Conservation (phyloP, 768 basidiomycete genomes). For the Pulveroboletus sp. region DNA sequence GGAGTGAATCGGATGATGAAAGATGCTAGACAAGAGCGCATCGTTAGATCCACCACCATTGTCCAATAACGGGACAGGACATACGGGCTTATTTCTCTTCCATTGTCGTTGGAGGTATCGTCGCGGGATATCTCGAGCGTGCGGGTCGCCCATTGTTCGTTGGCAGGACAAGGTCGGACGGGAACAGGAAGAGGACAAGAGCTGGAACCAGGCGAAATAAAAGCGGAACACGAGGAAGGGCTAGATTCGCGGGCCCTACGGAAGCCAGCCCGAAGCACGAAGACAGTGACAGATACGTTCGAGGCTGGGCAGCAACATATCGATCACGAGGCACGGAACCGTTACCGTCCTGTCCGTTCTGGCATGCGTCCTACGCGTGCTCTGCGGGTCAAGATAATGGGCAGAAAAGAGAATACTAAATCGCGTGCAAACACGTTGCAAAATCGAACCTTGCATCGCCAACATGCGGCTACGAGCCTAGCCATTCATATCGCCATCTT, state of each 20-base stretch:
- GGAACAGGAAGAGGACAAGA: slow-evolving; percentile 4
- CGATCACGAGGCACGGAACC: slow-evolving; percentile 20
- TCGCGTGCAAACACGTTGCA: slow-evolving; percentile 22
- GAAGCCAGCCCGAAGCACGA: slow-evolving; percentile 29
- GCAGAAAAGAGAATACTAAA: slow-evolving; percentile 3
- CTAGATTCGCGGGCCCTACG: slow-evolving; percentile 22
- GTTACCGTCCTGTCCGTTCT: slow-evolving; percentile 14
- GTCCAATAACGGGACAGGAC: slow-evolving; percentile 15
- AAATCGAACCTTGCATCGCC: slow-evolving; percentile 13
- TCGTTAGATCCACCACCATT: slow-evolving; percentile 14
- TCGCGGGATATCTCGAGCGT: slow-evolving; percentile 24
- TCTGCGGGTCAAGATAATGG: slow-evolving; percentile 6
- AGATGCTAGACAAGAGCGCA: slow-evolving; percentile 34
- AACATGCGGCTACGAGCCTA: slow-evolving; percentile 13
- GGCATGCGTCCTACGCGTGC: slow-evolving; percentile 29
- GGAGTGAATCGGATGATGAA: slow-evolving; percentile 45
- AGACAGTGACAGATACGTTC: slow-evolving; percentile 14
- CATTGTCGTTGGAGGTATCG: slow-evolving; percentile 40
- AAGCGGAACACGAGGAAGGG: slow-evolving; percentile 30
- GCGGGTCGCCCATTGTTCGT: slow-evolving; percentile 14
- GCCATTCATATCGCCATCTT: neutral
- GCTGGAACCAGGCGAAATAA: slow-evolving; percentile 19
- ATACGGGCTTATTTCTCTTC: slow-evolving; percentile 41
- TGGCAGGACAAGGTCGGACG: slow-evolving; percentile 2
- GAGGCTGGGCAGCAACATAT: slow-evolving; percentile 17